Conservation (phyloP, 1,284 basidiomycete species). For the Puccinia novopanici region DNA sequence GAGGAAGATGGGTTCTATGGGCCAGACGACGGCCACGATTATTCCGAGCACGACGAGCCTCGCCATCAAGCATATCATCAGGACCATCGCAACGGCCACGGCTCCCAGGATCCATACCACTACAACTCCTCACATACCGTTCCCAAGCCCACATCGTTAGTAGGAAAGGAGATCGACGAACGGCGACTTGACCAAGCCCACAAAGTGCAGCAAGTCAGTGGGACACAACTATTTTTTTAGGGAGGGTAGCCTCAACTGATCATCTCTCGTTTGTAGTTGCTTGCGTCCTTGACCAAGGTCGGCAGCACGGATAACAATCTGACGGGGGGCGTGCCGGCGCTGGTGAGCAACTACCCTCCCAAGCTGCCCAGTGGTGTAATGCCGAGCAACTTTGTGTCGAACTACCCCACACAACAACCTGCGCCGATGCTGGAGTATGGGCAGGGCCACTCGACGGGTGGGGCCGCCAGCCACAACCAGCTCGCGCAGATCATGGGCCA, state of each 20-base stretch:
- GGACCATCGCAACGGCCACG: slow-evolving; percentile 54
- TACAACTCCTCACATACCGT: slow-evolving; percentile 52
- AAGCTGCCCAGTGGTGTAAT: background rate
- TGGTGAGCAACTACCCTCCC: slow-evolving; percentile 1
- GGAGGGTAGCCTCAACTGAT: no score
- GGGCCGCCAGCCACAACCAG: background rate
- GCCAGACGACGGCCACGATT: slow-evolving; percentile 59
- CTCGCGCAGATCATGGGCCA: slow-evolving; percentile 19
- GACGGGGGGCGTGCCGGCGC: background rate
- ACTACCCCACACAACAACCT: slow-evolving; percentile 19
- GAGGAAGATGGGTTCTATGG: slow-evolving; percentile 49
- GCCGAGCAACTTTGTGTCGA: slow-evolving; percentile 29
- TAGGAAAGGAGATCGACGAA: slow-evolving; percentile 62
- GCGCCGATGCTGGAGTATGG: background rate
- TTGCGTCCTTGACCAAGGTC: slow-evolving; percentile 75
- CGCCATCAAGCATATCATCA: background rate
- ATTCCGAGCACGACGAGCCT: slow-evolving; percentile 29
- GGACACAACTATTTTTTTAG: background rate
- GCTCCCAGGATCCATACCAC: slow-evolving; percentile 61
- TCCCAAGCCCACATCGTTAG: slow-evolving; percentile 59
- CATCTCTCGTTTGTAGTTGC: slow-evolving; percentile 62
- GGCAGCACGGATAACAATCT: no score
- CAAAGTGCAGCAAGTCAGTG: slow-evolving; percentile 71
- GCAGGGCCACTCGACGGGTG: background rate
- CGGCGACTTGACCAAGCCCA: slow-evolving; percentile 77